Conservation (phyloP, 768 basidiomycete species). For the Collybia nuda region DNA sequence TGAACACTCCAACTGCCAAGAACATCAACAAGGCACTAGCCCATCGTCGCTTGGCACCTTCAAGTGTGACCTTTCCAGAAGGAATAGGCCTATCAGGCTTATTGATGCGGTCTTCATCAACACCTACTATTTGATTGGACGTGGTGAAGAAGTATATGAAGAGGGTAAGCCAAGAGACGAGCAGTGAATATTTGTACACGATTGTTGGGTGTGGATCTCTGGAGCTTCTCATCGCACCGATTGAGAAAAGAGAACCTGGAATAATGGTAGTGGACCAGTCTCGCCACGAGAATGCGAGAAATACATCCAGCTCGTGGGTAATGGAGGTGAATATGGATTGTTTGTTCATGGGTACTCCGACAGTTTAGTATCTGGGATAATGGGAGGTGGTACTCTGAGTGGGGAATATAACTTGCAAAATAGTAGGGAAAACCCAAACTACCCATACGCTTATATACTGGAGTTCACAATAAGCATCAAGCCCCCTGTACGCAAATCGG, state of each 20-base stretch:
- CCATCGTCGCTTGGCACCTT: conserved; percentile 14
- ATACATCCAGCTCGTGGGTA: conserved; percentile 7
- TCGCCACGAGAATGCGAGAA: conserved; percentile 13
- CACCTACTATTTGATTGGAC: conserved; percentile 17
- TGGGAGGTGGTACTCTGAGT: no score
- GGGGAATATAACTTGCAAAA: no score
- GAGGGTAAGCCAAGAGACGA: conserved; percentile 10
- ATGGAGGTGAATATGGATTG: no score
- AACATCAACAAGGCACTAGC: conserved; percentile 3
- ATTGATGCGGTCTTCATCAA: conserved; percentile 20
- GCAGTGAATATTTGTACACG: not conserved
- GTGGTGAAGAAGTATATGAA: conserved; percentile 19
- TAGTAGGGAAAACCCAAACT: no score
- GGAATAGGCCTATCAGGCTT: conserved; percentile 21
- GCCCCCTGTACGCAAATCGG: no score
- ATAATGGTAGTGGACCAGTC: conserved; percentile 11
- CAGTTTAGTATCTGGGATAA: no score
- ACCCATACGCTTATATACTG: no score
- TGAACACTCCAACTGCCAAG: conserved; percentile 2
- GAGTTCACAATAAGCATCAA: no score
- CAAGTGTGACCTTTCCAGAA: conserved; percentile 15
- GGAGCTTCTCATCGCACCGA: conserved; percentile 7
- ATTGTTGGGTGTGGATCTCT: not conserved
- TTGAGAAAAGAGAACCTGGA: conserved; percentile 7
- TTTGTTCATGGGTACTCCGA: no score